Evolutionary conservation across 805 yeast genomes (phyloP).

Genomic region (Priceomyces fermenticarens): DNA sequence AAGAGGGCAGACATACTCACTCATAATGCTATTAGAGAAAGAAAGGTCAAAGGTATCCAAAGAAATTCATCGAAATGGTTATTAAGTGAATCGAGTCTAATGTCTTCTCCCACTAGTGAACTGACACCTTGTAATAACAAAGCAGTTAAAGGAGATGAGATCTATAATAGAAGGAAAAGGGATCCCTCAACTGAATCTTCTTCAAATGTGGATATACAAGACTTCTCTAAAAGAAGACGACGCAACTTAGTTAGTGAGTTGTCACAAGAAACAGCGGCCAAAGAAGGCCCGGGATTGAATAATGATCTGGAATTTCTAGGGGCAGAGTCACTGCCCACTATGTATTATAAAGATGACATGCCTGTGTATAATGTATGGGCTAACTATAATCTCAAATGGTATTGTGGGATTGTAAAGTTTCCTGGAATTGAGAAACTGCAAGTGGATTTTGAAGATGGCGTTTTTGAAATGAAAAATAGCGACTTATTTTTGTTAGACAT

Average conservation of each 20-base stretch:
- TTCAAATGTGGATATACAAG: too few species aligned
- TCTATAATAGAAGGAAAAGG: too few species aligned
- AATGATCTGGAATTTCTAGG: background rate
- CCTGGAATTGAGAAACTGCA: slow-evolving; percentile 25
- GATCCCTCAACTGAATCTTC: too few species aligned
- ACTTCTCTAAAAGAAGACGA: background rate
- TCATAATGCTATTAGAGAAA: background rate
- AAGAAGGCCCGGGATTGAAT: background rate
- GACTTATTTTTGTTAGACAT: slow-evolving; percentile 50
- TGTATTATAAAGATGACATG: too few species aligned
- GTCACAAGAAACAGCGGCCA: background rate
- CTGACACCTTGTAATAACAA: background rate
- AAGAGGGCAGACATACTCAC: slow-evolving; percentile 10
- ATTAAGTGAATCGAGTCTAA: background rate
- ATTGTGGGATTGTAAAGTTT: slow-evolving; percentile 44
- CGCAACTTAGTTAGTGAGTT: background rate
- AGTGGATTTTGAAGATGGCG: slow-evolving; percentile 41
- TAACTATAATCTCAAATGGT: slow-evolving; percentile 44
- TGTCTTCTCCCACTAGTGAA: background rate
- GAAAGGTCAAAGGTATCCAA: background rate
- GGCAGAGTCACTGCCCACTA: too few species aligned
- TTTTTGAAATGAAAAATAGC: slow-evolving; percentile 28
- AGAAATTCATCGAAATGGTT: background rate
- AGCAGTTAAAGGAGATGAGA: background rate
- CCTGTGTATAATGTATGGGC: slow-evolving; percentile 48